Base-by-base conservation (phyloP, 257 asterid species). In the Nicotiana attenuata region DNA sequence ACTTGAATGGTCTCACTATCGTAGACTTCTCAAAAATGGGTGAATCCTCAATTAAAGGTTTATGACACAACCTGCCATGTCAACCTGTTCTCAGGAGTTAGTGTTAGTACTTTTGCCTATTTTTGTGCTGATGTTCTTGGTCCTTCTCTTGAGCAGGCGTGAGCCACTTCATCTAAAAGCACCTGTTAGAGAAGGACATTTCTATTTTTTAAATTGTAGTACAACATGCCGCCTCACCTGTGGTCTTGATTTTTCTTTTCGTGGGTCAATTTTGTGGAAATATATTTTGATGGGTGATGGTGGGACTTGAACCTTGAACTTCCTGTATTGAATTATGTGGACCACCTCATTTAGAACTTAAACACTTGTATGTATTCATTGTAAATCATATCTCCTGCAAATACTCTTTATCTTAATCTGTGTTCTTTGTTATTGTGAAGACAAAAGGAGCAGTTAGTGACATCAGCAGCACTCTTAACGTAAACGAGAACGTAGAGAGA, bases 401-500 rank as follows among this genome's bases (percentile, higher is more conserved):
- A 6, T 50, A 9, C 20, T 50, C 57, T 45, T 26, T 24, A 75
- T 75, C 82, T 61, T 31, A 53, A n/a, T 20, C 69, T 55, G 11
- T 16, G 35, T 81, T 60, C 77, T 85, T 28, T 71, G 73, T 82
- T 84, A 26, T 84, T 81, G 82, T 88, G 86, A 80, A 94, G 97
- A 90, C 88, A 53, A 89, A 89, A 87, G 95, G 88, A 80, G 83
- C 90, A 67, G 83, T 85, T 45, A 76, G 83, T 75, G 92, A 89
- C 65, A 79, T 86, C 61, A 79, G 9, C 79, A 75, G 63, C 38
- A 50, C 79, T 75, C 45, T 8, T 50, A 75, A 50, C 15, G 79
- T 90, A 76, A 80, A 82, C 3, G 93, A 89, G 78, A 93, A 93
- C 35, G 82, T 82, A 78, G 94, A 89, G 85, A 86, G 89, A 85